Conservation (phyloP, 2,329 filamentous ascomycete genomes). For the Colletotrichum orchidophilum region DNA sequence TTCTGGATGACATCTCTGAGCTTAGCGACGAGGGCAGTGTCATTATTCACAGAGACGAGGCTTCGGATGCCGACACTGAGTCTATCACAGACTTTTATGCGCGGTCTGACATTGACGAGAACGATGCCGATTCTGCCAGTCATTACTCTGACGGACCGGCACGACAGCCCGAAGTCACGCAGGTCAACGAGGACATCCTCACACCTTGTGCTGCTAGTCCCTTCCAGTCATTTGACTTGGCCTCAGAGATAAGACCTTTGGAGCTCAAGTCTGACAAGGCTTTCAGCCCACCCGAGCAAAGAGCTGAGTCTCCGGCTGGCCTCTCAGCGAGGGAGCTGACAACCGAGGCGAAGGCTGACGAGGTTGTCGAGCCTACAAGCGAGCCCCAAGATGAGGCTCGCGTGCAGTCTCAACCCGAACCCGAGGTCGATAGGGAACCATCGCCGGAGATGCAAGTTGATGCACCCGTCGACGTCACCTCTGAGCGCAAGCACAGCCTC, state of each 20-base stretch:
- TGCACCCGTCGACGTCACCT: slow-evolving; percentile 43
- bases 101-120: slow-evolving; percentile 59
- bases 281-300: slow-evolving; percentile 36
- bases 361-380: slow-evolving; percentile 4
- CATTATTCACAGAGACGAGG: slow-evolving; percentile 74
- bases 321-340: slow-evolving; percentile 8
- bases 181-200: slow-evolving; percentile 54
- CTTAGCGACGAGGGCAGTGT: slow-evolving; percentile 64
- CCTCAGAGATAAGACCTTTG: slow-evolving; percentile 27
- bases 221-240: slow-evolving; percentile 29
- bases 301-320: slow-evolving; percentile 35
- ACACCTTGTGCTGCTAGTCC: slow-evolving; percentile 61
- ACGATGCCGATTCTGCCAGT: slow-evolving; percentile 63
- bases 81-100: slow-evolving; percentile 74
- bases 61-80: slow-evolving; percentile 71
- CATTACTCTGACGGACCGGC: slow-evolving; percentile 60
- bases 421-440: slow-evolving; percentile 32
- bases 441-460: slow-evolving; percentile 30
- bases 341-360: slow-evolving; percentile 1
- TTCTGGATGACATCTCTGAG: slow-evolving; percentile 51
- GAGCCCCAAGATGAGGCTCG: neutral
- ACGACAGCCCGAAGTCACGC: slow-evolving; percentile 24
- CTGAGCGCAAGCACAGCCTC: slow-evolving; percentile 24
- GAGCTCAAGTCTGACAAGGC: slow-evolving; percentile 32
- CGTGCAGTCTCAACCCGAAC: neutral